Percentiles rank a stretch among this genome's conserved stretches.
Evolutionary conservation across 1,284 basidiomycete genomes (phyloP).

Genomic region (Ustilago nuda): DNA sequence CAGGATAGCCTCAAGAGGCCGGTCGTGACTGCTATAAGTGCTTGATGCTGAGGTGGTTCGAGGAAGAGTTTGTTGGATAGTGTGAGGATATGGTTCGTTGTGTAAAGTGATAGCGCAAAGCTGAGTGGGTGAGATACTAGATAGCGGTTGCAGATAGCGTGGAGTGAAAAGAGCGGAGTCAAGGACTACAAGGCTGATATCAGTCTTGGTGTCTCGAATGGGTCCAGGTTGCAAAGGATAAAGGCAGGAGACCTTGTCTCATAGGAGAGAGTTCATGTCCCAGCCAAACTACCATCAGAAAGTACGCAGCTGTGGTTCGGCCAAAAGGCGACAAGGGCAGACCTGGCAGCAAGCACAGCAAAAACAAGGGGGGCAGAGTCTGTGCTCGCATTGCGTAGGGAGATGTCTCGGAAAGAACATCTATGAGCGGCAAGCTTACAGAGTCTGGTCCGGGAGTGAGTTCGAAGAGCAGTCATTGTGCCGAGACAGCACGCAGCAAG

Average conservation of each 20-base stretch:
- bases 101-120: background rate
- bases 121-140: background rate
- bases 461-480: background rate
- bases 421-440: constrained; percentile 1
- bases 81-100: background rate
- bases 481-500: background rate
- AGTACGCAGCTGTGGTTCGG: too few relatives aligned
- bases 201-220: background rate
- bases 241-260: background rate
- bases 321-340: background rate
- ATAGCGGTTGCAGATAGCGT: background rate
- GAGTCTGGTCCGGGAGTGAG: background rate
- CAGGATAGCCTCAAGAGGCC: constrained; percentile 8
- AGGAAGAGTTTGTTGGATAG: background rate
- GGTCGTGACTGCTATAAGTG: background rate
- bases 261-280: background rate
- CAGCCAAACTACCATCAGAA: background rate
- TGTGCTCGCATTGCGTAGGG: constrained; percentile 5
- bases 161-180: background rate
- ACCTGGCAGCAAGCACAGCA: background rate
- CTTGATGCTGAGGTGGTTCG: background rate
- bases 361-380: constrained; percentile 1
- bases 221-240: background rate
- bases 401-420: constrained; percentile 11
- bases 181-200: background rate